Base-by-base conservation (phyloP, 148 eudicot genomes). In the Linanthus parryae region DNA sequence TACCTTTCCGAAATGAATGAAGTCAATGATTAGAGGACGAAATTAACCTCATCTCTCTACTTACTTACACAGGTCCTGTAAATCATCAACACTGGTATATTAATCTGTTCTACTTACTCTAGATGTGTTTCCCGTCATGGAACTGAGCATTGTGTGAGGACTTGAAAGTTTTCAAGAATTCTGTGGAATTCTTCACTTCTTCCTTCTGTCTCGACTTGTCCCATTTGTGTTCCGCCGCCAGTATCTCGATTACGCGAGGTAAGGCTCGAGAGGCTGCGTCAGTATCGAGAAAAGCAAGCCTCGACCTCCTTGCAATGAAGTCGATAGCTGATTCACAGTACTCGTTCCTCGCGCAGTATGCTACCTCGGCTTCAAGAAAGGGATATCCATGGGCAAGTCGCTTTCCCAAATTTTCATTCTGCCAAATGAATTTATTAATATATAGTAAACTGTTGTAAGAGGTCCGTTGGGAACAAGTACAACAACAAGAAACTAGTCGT, bases 321-420 rank as follows among this genome's bases (percentile, higher is more conserved):
- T 91, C 98, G 41, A 83, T 75, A 2, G 94, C 95, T 38, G 87
- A 86, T 72, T 91, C 95, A 62, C 98, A 91, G 54, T 83, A 91
- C 63, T 92, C 98, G 2, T 92, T 63, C 22, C 98, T 72, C 27
- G 98, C 98, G 75, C 94, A 83, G 70, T 87, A 92, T 58, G 98
- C 98, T 57, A 92, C 98, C 68, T 92, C 98, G 12, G 98, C 98
- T 79, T 92, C 98, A 42, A 92, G 69, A 49, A 68, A 81, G 15
- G 98, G 96, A 68, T 92, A 92, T 58, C 98, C 98, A 65, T 92
- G 98, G 22, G 98, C 96, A 56, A 92, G 94, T 51, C 96, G 82
- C 73, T 92, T 92, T 35, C 98, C 98, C 68, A 92, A 67, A 60
- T 77, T 77, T 78, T 92, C 98, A 75, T 87, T 75, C 98, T 92